Conservation (phyloP, 1,284 basidiomycete species). For the Rhodotorula sp. region DNA sequence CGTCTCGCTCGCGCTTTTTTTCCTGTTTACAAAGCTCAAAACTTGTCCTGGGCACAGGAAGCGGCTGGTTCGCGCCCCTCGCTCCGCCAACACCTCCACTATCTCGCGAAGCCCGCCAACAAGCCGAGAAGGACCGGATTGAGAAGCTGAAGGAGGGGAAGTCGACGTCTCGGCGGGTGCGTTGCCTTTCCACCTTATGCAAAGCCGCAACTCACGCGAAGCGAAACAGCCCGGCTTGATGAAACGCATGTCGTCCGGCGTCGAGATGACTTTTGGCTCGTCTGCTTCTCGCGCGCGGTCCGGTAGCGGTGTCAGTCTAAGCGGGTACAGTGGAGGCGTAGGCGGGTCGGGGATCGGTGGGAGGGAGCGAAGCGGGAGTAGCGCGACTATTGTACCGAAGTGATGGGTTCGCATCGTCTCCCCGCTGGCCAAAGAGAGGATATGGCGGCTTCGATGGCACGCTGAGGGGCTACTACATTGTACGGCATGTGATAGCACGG, state of each 20-base stretch:
- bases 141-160: constrained; percentile 25
- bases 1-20: background rate
- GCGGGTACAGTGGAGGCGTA: too few relatives aligned
- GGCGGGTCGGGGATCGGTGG: too few relatives aligned
- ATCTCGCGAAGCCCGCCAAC: constrained; percentile 15
- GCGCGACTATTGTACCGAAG: too few relatives aligned
- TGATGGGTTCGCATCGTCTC: too few relatives aligned
- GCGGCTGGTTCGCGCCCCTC: constrained; percentile 38
- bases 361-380: too few relatives aligned
- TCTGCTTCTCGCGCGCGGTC: too few relatives aligned
- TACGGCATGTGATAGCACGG: too few relatives aligned
- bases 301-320: too few relatives aligned
- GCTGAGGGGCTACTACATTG: background rate
- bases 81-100: constrained; percentile 14
- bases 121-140: constrained; percentile 22
- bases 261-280: constrained; percentile 21
- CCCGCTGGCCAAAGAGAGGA: too few relatives aligned
- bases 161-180: constrained; percentile 4
- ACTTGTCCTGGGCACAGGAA: constrained; percentile 2
- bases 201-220: background rate
- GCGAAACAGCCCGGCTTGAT: constrained; percentile 14
- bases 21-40: background rate
- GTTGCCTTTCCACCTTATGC: background rate
- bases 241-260: constrained; percentile 31
- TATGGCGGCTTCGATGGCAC: background rate